These are phyloP conservation scores for Daldinia loculata DNA, from an alignment of 495 filamentous ascomycete species.

Conservation along the genomic window DNA sequence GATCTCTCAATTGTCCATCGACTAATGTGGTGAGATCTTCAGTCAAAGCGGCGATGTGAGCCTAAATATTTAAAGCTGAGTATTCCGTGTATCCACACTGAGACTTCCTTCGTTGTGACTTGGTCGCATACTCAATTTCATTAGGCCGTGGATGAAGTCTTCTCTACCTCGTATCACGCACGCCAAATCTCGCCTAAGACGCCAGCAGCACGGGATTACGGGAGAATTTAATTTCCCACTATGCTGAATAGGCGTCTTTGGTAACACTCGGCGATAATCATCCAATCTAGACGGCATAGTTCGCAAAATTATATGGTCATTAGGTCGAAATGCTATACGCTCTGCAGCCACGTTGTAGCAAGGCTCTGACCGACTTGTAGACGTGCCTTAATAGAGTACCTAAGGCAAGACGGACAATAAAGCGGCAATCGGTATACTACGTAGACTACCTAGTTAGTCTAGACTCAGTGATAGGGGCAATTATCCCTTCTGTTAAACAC, in stretches of 20 bases:
- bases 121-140: background rate
- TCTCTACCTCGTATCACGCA: background rate
- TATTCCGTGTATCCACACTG: background rate
- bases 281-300: background rate
- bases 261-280: background rate
- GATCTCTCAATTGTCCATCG: background rate
- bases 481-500: background rate
- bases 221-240: background rate
- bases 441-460: background rate
- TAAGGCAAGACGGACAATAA: background rate
- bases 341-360: background rate
- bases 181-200: background rate
- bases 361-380: background rate
- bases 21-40: constrained; percentile 1
- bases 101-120: background rate
- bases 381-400: too few species aligned
- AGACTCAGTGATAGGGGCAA: background rate
- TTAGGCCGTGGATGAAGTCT: background rate
- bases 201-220: background rate
- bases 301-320: background rate
- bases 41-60: background rate
- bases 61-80: background rate
- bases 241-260: background rate
- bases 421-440: background rate
- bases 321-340: background rate